A percentile compares a stretch with the other conserved stretches of the same genome.
Evolutionary conservation across 805 yeast genomes (phyloP).

Genomic region (Candida berthetii): DNA sequence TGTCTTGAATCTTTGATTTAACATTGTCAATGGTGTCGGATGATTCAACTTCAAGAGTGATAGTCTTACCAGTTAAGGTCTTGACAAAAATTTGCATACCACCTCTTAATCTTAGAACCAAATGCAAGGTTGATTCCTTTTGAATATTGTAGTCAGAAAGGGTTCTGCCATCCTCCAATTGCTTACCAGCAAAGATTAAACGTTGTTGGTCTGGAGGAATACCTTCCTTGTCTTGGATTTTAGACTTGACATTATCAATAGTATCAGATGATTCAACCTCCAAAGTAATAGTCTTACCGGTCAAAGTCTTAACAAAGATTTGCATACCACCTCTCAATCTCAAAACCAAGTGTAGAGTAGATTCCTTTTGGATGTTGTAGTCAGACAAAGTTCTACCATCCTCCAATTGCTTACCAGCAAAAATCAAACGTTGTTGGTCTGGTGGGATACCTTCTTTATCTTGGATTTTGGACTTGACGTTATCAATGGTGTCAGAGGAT

Average conservation of each 20-base stretch:
- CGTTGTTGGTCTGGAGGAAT: slow-evolving; percentile 99
- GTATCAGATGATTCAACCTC: slow-evolving; percentile 99
- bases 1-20: slow-evolving; percentile 98
- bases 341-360: slow-evolving; percentile 75
- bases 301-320: slow-evolving; percentile 83
- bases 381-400: slow-evolving; percentile 98
- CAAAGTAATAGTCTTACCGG: slow-evolving; percentile 94
- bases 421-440: slow-evolving; percentile 98
- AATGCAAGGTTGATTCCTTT: slow-evolving; percentile 83
- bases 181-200: slow-evolving; percentile 99
- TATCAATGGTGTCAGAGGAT: slow-evolving; percentile 94
- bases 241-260: slow-evolving; percentile 97
- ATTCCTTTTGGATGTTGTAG: slow-evolving; percentile 95
- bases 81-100: slow-evolving; percentile 90
- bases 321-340: slow-evolving; percentile 93
- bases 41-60: slow-evolving; percentile 98
- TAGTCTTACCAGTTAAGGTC: slow-evolving; percentile 87
- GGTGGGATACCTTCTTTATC: slow-evolving; percentile 99
- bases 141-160: slow-evolving; percentile 96
- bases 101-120: slow-evolving; percentile 86
- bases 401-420: slow-evolving; percentile 99
- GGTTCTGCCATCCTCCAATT: slow-evolving; percentile 98
- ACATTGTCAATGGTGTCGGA: slow-evolving; percentile 98
- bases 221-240: slow-evolving; percentile 99
- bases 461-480: slow-evolving; percentile 93